phyloP scores from a whole-genome alignment of 1,284 basidiomycete species.

The Pholiota adiposa region DNA sequence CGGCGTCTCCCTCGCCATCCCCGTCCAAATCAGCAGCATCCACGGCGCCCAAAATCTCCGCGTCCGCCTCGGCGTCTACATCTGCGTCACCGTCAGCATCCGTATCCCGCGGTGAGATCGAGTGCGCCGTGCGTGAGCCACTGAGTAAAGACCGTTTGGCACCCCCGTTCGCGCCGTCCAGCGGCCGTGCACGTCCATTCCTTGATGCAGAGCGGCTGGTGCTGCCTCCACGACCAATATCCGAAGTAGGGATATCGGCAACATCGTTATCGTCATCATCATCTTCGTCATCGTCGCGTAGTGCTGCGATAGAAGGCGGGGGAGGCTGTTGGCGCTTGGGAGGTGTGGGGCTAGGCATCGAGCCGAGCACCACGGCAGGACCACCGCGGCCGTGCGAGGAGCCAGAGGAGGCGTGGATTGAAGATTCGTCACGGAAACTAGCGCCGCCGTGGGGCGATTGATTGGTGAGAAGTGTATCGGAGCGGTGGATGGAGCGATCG shows the following conservation, averaged over 20 bases:
- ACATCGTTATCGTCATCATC: slow-evolving; percentile 24
- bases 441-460: slow-evolving; percentile 20
- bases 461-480: slow-evolving; percentile 31
- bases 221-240: slow-evolving; percentile 28
- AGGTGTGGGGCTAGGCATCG: slow-evolving; percentile 13
- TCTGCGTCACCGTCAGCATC: slow-evolving; percentile 33
- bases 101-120: slow-evolving; percentile 10
- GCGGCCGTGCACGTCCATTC: slow-evolving; percentile 22
- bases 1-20: slow-evolving; percentile 33
- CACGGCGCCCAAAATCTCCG: slow-evolving; percentile 30
- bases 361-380: neutral
- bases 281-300: slow-evolving; percentile 14
- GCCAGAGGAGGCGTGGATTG: neutral
- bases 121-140: slow-evolving; percentile 12
- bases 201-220: slow-evolving; percentile 20
- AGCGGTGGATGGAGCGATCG: slow-evolving; percentile 30
- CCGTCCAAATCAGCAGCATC: slow-evolving; percentile 19
- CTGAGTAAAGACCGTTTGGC: slow-evolving; percentile 13
- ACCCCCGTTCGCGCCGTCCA: neutral
- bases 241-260: slow-evolving; percentile 28
- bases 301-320: slow-evolving; percentile 19
- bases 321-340: slow-evolving; percentile 19
- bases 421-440: slow-evolving; percentile 16
- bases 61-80: slow-evolving; percentile 33
- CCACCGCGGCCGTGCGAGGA: neutral